Percentiles rank a stretch among this genome's conserved stretches.
These are phyloP conservation scores for Boletus smithii DNA, from an alignment of 1,284 basidiomycete species.

Conservation along the genomic window DNA sequence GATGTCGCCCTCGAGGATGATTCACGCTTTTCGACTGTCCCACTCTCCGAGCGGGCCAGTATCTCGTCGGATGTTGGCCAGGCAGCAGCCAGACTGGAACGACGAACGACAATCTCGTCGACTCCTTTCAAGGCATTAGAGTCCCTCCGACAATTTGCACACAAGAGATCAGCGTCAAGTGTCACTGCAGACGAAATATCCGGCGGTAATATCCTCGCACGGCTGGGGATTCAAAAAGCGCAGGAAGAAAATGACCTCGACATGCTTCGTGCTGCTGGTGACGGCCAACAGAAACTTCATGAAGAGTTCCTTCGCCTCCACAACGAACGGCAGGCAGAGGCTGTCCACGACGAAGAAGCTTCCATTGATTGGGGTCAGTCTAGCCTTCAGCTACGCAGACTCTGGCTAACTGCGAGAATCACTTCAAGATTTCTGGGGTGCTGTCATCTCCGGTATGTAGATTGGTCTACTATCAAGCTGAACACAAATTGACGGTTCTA, in stretches of 20 bases:
- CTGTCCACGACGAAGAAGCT: conserved; percentile 36
- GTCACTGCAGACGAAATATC: conserved; percentile 53
- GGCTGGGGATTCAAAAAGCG: conserved; percentile 46
- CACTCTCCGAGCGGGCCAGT: conserved; percentile 40
- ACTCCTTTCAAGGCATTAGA: conserved; percentile 24
- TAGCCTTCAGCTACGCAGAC: background rate
- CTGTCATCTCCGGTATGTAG: conserved; percentile 76
- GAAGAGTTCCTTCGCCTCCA: conserved; percentile 67
- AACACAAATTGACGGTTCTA: conserved; percentile 7
- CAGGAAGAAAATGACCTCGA: conserved; percentile 34
- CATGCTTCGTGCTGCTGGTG: conserved; percentile 45
- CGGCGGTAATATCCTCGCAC: conserved; percentile 33
- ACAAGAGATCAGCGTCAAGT: conserved; percentile 63
- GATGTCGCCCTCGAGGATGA: conserved; percentile 63
- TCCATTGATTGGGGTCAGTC: conserved; percentile 75
- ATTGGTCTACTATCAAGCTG: background rate
- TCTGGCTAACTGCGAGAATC: conserved; percentile 7
- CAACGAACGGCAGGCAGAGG: conserved; percentile 44
- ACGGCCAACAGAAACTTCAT: conserved; percentile 66
- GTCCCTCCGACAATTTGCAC: conserved; percentile 34
- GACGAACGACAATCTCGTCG: conserved; percentile 32
- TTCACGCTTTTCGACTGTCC: conserved; percentile 51
- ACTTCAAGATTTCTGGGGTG: conserved; percentile 90
- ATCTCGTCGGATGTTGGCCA: conserved; percentile 18
- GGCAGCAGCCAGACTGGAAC: conserved; percentile 17